Evolutionary conservation across 2,329 filamentous ascomycete species (phyloP).

Genomic region (Arthrocladium fulminans): DNA sequence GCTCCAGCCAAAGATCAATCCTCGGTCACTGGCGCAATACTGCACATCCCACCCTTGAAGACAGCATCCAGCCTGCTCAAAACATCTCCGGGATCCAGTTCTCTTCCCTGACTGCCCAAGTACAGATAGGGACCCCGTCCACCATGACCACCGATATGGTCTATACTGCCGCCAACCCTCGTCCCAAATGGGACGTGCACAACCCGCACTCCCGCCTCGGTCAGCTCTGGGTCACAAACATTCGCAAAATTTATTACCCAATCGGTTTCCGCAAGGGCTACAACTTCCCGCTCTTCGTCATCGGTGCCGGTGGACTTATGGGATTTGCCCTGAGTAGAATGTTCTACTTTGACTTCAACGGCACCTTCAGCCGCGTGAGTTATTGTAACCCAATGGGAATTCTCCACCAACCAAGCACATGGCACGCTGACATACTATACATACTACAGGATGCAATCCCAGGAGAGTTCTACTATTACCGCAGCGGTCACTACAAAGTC

Average conservation of each 20-base stretch:
- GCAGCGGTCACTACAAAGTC: conserved; percentile 27
- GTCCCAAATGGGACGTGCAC: neutral
- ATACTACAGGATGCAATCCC: conserved; percentile 25
- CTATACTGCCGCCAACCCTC: too few relatives aligned
- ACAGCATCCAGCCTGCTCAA: too few relatives aligned
- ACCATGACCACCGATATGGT: too few relatives aligned
- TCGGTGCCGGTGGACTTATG: conserved; percentile 40
- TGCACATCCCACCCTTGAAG: too few relatives aligned
- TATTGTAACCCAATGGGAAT: too few relatives aligned
- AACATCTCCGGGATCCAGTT: too few relatives aligned
- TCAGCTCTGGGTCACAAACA: conserved; percentile 1
- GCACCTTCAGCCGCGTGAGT: conserved; percentile 10
- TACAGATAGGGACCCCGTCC: too few relatives aligned
- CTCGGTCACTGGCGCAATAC: too few relatives aligned
- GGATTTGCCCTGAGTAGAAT: conserved; percentile 44
- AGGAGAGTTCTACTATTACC: conserved; percentile 39
- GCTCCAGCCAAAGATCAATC: too few relatives aligned
- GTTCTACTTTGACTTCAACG: conserved; percentile 41
- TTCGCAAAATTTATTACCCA: conserved; percentile 8
- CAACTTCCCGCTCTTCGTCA: conserved; percentile 47
- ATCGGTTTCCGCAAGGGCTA: conserved; percentile 49
- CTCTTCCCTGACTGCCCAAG: too few relatives aligned
- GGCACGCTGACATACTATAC: conserved; percentile 14
- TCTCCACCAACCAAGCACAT: conserved; percentile 13
- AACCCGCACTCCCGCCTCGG: neutral